Evolutionary conservation across 2,329 filamentous ascomycete species (phyloP), one percentile per base, ranked within the genome.

Genomic region (Leptosphaerulina australis): DNA sequence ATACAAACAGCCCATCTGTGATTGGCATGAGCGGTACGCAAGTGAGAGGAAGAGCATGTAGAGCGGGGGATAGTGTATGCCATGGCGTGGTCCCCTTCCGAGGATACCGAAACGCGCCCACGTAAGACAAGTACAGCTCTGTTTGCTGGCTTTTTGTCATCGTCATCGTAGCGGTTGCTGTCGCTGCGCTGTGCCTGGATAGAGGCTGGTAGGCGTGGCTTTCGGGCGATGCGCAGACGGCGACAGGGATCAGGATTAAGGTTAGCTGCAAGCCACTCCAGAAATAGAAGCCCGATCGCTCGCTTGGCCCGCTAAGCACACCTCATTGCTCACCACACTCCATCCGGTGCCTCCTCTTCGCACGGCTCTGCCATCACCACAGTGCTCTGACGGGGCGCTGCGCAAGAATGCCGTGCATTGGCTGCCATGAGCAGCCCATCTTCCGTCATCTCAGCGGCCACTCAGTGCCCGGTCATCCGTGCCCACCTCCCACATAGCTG

Each of bases 211-310:
- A 41, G 58, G 41, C 54, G 63, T 69, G 67, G 62, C 62, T 66
- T 63, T 57, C 55, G 47, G 58, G 56, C 62, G 56, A 60, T 64
- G 58, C 51, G 57, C 62, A 66, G 55, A 43, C 30, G 26, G 53
- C 33, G 52, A 53, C 67, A 68, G 63, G 68, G 68, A 60, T 67
- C 48, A 11, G 29, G 51, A 64, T 69, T 70, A 67, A 70, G 63
- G 64, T 65, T 69, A 60, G 40, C 62, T 71, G 69, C 68, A 71
- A 70, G 69, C 69, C 69, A 71, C 69, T 56, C 68, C 69, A 67
- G 63, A 63, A 71, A 70, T 71, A 71, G 69, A 63, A 62, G 64
- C 44, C 55, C 60, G 49, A 59, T 62, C 53, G 41, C 37, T 51
- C 48, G 48, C 48, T 51, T 46, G 41, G 12, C 36, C 48, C 46